Base-by-base conservation (phyloP, 2,329 filamentous ascomycete species). In the Epichloe aotearoae region DNA sequence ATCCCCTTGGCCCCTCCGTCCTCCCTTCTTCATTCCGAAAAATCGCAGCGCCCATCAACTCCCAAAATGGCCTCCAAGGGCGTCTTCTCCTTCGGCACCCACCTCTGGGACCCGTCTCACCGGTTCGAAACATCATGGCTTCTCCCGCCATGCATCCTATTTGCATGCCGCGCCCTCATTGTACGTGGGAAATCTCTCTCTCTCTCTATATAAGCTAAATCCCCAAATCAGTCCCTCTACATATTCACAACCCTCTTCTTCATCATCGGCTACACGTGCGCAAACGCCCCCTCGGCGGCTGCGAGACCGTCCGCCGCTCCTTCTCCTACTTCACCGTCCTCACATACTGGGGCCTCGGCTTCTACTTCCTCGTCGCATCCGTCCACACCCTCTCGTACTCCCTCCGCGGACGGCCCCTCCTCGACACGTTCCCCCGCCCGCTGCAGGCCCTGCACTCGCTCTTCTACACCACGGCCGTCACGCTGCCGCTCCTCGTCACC, bases 261-360 rank as follows among this genome's bases (percentile, higher is more conserved):
- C 71, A 77, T 79, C 62, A 79, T 89, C 62, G 81, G 73, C 54
- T 86, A 77, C 73, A 69, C 78, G 53, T 81, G 80, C 60, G 68
- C 72, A n/a, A 73, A 79, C 62, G 63, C 66, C 66, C 54, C 1
- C 57, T 61, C 11, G 69, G 69, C 53, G 69, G 74, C 46, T 75
- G 73, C 61, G 56, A 61, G 36, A 61, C 60, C 1, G 75, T 78
- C 26, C 69, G 72, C 49, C 66, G 72, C 44, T 76, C 75, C 44
- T 93, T 94, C 71, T 87, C 82, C 59, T 94, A 80, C 73, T 94
- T 95, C 71, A 94, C 88, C 30, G 73, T 82, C 60, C 71, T 93
- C 52, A 87, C 84, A 10, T 93, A 84, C 73, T 93, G 86, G 86
- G 86, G 86, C 2, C 69, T 91, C 37, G 82, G 78, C 23, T 91